Conservation (phyloP, 176 grass and related monocot species). For the Puccinellia tenuiflora region DNA sequence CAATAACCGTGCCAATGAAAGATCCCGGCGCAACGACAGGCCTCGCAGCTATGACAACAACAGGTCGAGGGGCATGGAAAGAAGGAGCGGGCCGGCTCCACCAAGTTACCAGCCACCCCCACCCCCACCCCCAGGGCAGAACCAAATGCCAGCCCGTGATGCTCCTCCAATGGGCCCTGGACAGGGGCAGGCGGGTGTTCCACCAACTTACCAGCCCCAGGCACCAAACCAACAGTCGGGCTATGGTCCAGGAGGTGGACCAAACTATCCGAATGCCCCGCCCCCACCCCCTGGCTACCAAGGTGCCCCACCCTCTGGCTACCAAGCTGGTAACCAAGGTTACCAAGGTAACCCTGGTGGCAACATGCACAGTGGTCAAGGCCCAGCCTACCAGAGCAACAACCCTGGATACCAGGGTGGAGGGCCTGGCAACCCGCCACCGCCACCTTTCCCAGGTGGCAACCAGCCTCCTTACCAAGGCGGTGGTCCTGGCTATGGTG, state of each 20-base stretch:
- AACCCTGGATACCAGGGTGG: slow-evolving; percentile 57
- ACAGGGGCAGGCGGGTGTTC: slow-evolving; percentile 17
- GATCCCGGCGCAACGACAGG: slow-evolving; percentile 70
- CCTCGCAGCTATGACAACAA: slow-evolving; percentile 64
- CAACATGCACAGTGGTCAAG: slow-evolving; percentile 21
- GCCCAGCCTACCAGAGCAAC: slow-evolving; percentile 35
- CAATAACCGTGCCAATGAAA: slow-evolving; percentile 48
- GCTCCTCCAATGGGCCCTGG: slow-evolving; percentile 29
- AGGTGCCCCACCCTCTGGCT: slow-evolving; percentile 13
- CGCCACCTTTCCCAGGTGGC: not conserved
- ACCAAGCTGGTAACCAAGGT: slow-evolving; percentile 34
- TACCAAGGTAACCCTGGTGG: slow-evolving; percentile 44
- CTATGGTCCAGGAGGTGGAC: slow-evolving; percentile 28
- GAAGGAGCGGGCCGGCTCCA: slow-evolving; percentile 53
- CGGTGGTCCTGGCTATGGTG: slow-evolving; percentile 19
- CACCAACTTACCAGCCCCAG: slow-evolving; percentile 37
- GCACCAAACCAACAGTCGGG: slow-evolving; percentile 24
- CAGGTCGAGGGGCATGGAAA: slow-evolving; percentile 75
- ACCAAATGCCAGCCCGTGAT: slow-evolving; percentile 24
- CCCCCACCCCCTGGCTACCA: slow-evolving; percentile 42
- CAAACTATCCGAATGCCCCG: slow-evolving; percentile 35
- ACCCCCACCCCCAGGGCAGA: slow-evolving; percentile 30
- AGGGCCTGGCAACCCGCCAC: not conserved
- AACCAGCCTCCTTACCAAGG: slow-evolving; percentile 22
- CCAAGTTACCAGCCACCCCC: slow-evolving; percentile 18